Evolutionary conservation across 768 basidiomycete species (phyloP), one percentile per base, ranked within the genome.

Genomic region (Rhizopogon rudus): DNA sequence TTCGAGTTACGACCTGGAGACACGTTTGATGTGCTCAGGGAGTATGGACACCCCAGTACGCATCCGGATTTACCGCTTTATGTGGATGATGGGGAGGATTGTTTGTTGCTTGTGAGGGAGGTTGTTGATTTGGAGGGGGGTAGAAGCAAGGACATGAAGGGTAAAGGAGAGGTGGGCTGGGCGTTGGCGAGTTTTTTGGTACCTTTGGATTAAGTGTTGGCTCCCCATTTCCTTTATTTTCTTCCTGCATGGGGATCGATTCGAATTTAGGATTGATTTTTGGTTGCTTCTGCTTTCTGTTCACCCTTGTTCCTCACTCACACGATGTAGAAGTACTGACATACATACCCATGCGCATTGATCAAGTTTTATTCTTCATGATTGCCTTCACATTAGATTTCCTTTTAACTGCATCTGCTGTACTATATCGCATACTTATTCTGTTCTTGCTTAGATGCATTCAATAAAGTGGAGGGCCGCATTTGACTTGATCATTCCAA

Each of bases 131-230:
- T 13, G 9, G 48, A 49, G 14, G 48, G 48, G 3, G 35, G 67
- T 63, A 39, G 67, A 63, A 35, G 53, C 58, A 46, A 29, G 28
- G 46, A 35, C 12, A 29, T 7, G 44, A 67, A 3, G 44, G 58
- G 17, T 6, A 48, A 35, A 4, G 79, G 81, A 10, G 74, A 78
- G 9, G 77, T 91, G 16, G 90, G 90, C 0, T 92, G 91, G 91
- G 85, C 86, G 3, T 67, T 93, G 58, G 90, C 90, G 37, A 91
- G 90, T 66, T 93, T 91, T 70, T 68, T 92, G 66, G 76, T 85
- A 28, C 87, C 87, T 8, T 62, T 84, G 55, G 78, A 76, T 58
- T 68, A 60, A 65, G 16, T 16, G 12, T 13, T 13, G 35, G 13
- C 12, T 44, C 17, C 37, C 50, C 20, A 52, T 29, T 39, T 62